These are phyloP conservation scores for Flueggea neowawraea DNA, from an alignment of 441 rosid genomes.

Conservation along the genomic window DNA sequence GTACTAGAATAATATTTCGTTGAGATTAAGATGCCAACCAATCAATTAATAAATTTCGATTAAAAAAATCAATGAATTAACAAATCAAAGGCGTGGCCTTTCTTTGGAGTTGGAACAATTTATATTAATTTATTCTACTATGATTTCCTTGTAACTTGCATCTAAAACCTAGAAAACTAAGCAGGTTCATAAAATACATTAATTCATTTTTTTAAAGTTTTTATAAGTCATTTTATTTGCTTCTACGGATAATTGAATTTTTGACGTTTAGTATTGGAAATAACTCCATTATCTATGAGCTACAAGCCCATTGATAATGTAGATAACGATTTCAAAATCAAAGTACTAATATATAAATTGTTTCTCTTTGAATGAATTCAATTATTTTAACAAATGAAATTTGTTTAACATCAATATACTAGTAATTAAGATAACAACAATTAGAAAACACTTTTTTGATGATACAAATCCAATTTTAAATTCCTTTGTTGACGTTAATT, in stretches of 20 bases:
- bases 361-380: too few relatives aligned
- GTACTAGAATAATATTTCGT: slow-evolving; percentile 19
- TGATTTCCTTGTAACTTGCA: background rate
- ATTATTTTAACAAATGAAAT: too few relatives aligned
- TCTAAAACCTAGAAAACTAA: background rate
- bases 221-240: background rate
- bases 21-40: slow-evolving; percentile 42
- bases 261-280: too few relatives aligned
- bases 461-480: background rate
- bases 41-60: background rate
- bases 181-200: slow-evolving; percentile 12
- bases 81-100: background rate
- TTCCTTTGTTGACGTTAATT: background rate
- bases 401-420: too few relatives aligned
- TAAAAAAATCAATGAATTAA: background rate
- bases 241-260: background rate
- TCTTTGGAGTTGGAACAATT: slow-evolving; percentile 1
- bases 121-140: background rate
- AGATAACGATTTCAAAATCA: too few relatives aligned
- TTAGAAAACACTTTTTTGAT: too few relatives aligned
- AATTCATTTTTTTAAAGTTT: background rate
- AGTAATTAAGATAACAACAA: too few relatives aligned
- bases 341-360: too few relatives aligned
- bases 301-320: too few relatives aligned
- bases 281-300: too few relatives aligned